A percentile compares a stretch with the other conserved stretches of the same genome.
Conservation (phyloP, 805 yeast species). For the Zygosaccharomyces pseudorouxii region DNA sequence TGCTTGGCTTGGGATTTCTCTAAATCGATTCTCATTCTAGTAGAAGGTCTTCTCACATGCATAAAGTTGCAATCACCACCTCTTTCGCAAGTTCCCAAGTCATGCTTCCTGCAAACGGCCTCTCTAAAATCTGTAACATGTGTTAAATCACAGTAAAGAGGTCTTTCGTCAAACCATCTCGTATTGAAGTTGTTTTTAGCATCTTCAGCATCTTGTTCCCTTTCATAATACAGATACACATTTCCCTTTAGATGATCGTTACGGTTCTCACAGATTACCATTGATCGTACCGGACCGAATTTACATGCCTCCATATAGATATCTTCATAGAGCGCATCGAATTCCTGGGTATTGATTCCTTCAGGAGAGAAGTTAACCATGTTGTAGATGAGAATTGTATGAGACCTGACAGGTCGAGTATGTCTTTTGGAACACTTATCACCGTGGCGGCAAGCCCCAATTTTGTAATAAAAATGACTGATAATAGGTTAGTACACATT, state of each 20-base stretch:
- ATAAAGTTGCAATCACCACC: slow-evolving; percentile 84
- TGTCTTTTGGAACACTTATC: slow-evolving; percentile 77
- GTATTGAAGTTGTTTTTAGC: slow-evolving; percentile 63
- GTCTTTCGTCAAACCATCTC: slow-evolving; percentile 77
- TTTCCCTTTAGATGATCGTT: slow-evolving; percentile 83
- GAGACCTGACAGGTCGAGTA: slow-evolving; percentile 58
- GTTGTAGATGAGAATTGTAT: slow-evolving; percentile 50
- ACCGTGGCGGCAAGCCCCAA: slow-evolving; percentile 94
- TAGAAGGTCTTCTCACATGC: slow-evolving; percentile 62
- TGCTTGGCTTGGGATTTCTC: slow-evolving; percentile 38
- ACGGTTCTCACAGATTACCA: slow-evolving; percentile 78
- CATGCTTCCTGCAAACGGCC: slow-evolving; percentile 72
- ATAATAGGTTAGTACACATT: slow-evolving; percentile 9
- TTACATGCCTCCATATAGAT: slow-evolving; percentile 56
- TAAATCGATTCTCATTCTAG: slow-evolving; percentile 40
- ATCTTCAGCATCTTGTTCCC: slow-evolving; percentile 51
- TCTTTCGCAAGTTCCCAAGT: slow-evolving; percentile 59
- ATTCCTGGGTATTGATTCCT: slow-evolving; percentile 47
- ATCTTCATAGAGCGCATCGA: slow-evolving; percentile 67
- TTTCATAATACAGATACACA: slow-evolving; percentile 63
- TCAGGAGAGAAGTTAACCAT: slow-evolving; percentile 57
- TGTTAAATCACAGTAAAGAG: slow-evolving; percentile 72
- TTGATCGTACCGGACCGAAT: slow-evolving; percentile 49
- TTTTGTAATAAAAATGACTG: slow-evolving; percentile 66
- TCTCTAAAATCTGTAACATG: slow-evolving; percentile 69